These are phyloP conservation scores for Nigrospora osmanthi DNA, from an alignment of 2,329 filamentous ascomycete genomes.

Conservation along the genomic window DNA sequence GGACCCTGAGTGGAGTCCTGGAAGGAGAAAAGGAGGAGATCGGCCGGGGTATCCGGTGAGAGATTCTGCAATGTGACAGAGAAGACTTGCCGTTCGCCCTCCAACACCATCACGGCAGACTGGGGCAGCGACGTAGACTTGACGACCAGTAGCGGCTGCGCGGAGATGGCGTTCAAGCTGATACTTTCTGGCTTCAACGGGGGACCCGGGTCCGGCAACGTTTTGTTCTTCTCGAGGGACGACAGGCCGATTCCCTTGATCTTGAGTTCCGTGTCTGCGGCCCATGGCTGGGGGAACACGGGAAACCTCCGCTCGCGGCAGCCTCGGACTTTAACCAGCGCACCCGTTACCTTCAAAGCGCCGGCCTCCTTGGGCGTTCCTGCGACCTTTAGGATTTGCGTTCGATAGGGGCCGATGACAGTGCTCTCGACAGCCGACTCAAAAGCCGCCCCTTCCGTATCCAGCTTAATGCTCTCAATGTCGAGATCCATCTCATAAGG, in stretches of 20 bases:
- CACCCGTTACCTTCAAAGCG: slow-evolving; percentile 66
- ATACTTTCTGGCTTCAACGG: slow-evolving; percentile 43
- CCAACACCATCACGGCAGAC: slow-evolving; percentile 83
- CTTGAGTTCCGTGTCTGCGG: slow-evolving; percentile 59
- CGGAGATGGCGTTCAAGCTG: slow-evolving; percentile 65
- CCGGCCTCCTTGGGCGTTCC: slow-evolving; percentile 64
- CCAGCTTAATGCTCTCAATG: slow-evolving; percentile 71
- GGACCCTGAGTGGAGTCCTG: slow-evolving; percentile 78
- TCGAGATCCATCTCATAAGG: slow-evolving; percentile 90
- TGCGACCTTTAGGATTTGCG: slow-evolving; percentile 67
- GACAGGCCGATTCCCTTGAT: slow-evolving; percentile 67
- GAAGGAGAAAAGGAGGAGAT: slow-evolving; percentile 82
- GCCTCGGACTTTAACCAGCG: slow-evolving; percentile 69
- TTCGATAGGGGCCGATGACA: slow-evolving; percentile 71
- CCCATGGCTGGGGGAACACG: slow-evolving; percentile 74
- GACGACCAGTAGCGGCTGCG: slow-evolving; percentile 70
- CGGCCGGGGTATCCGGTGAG: slow-evolving; percentile 62
- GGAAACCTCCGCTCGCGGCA: slow-evolving; percentile 79
- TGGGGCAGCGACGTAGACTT: slow-evolving; percentile 74
- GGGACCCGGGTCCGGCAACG: slow-evolving; percentile 27
- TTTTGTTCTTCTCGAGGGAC: slow-evolving; percentile 41
- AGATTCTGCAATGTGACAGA: slow-evolving; percentile 74
- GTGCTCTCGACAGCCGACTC: slow-evolving; percentile 57
- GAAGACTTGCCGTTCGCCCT: slow-evolving; percentile 77
- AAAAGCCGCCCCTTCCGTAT: slow-evolving; percentile 67